Evolutionary conservation across 129 eudicot genomes (phyloP).

Genomic region (Escallonia herrerae): DNA sequence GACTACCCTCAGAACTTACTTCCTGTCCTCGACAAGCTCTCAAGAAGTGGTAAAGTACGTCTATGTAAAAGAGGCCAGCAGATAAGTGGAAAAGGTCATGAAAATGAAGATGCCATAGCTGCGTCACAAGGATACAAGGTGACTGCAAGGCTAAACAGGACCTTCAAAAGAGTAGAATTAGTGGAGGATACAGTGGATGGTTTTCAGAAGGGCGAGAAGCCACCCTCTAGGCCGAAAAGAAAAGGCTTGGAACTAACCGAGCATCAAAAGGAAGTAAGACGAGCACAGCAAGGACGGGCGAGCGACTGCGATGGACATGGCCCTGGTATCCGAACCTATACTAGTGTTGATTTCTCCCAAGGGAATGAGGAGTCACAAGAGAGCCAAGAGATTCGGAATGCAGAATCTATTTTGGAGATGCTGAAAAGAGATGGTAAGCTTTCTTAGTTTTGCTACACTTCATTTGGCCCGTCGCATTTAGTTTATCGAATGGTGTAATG

Average conservation of each 20-base stretch:
- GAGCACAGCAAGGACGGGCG: constrained; percentile 72
- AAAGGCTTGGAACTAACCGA: constrained; percentile 56
- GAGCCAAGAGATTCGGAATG: constrained; percentile 54
- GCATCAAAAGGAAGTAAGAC: constrained; percentile 82
- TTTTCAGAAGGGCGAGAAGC: background rate
- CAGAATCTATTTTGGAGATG: constrained; percentile 58
- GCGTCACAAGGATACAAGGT: constrained; percentile 21
- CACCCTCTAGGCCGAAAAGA: constrained; percentile 31
- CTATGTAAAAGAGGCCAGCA: constrained; percentile 22
- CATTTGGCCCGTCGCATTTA: background rate
- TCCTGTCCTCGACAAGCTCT: constrained; percentile 64
- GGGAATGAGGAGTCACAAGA: constrained; percentile 74
- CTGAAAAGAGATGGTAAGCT: constrained; percentile 31
- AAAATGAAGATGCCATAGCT: constrained; percentile 11
- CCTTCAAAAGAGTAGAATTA: constrained; percentile 57
- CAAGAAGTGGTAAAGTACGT: constrained; percentile 48
- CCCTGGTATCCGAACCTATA: constrained; percentile 75
- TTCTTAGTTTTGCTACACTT: background rate
- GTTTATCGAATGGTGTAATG: too few relatives aligned
- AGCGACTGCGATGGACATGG: constrained; percentile 76
- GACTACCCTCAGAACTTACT: constrained; percentile 56
- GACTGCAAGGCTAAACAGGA: constrained; percentile 34
- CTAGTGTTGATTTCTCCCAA: constrained; percentile 64
- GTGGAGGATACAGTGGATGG: constrained; percentile 15
- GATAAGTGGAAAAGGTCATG: constrained; percentile 2